Base-by-base conservation (phyloP, 768 basidiomycete species). In the Rhizopogon vesiculosus region DNA sequence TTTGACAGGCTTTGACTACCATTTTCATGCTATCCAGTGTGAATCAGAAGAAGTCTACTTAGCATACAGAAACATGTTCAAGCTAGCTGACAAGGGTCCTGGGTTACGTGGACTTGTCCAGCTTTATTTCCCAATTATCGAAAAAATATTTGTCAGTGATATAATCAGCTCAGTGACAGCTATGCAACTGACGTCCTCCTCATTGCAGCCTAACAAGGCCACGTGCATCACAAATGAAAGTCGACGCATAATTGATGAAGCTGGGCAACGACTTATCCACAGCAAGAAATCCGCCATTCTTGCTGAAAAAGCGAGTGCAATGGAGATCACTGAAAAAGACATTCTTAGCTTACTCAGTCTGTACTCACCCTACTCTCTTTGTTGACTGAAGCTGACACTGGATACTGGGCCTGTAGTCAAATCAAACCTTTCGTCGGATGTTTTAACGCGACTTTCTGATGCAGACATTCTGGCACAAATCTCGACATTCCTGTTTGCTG, bases 401-500 rank as follows among this genome's bases (percentile, higher is more conserved):
- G 38, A 15, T 12, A 12, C 29, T 19, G 25, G 38, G 10, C 45
- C 10, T 33, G 42, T 59, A 87, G 86, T 87, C 59, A 80, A 81
- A 66, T 79, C 84, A 13, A 86, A 86, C 66, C 71, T 83, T 12
- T 75, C 77, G 9, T 69, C 69, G 19, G 75, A 78, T 53, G 60
- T 73, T 4, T 69, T 74, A 6, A 72, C 74, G 57, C 73, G 76
- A 15, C 66, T 88, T 48, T 76, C 81, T n/a, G 86, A 88, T 58
- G 64, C 76, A 29, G 84, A 85, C 48, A 69, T 86, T n/a, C 70
- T 84, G 7, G 80, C 82, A 57, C 83, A 85, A 65, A 79, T 85
- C 60, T 78, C 79, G n/a, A 83, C 84, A 31, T 80, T 87, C 66
- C 73, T 87, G 54, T 79, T 85, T 42, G 83, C 79, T 3, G 86